Percentiles rank a stretch among this genome's conserved stretches.
These are phyloP conservation scores for Termitomyces sp. DNA, from an alignment of 768 basidiomycete species.

Conservation along the genomic window DNA sequence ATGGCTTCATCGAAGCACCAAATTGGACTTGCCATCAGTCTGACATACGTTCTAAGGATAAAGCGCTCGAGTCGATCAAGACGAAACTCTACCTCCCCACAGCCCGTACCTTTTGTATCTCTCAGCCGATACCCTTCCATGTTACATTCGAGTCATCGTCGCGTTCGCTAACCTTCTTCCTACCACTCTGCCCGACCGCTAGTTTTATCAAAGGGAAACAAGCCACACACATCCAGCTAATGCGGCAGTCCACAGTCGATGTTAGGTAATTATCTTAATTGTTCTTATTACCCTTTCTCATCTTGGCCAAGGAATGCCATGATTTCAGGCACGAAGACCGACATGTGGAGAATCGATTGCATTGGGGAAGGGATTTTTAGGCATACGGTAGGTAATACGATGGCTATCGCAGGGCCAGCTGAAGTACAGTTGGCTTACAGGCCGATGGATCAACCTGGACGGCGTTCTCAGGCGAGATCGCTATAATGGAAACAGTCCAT, in stretches of 20 bases:
- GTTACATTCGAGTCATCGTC: conserved; percentile 55
- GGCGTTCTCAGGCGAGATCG: conserved; percentile 61
- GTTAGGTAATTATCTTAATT: conserved; percentile 36
- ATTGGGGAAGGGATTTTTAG: conserved; percentile 64
- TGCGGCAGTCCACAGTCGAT: conserved; percentile 69
- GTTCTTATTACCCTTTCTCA: background rate
- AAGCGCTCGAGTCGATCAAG: conserved; percentile 35
- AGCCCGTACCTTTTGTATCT: conserved; percentile 55
- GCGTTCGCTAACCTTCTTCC: conserved; percentile 54
- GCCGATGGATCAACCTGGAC: conserved; percentile 63
- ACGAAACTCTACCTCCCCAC: conserved; percentile 51
- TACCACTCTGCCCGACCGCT: conserved; percentile 53
- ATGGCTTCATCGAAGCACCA: conserved; percentile 39
- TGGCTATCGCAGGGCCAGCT: background rate
- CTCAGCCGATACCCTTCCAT: conserved; percentile 65
- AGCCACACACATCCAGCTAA: conserved; percentile 53
- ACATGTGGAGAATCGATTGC: conserved; percentile 65
- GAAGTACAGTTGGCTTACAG: conserved; percentile 26
- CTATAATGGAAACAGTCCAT: conserved; percentile 42
- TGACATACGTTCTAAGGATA: conserved; percentile 34
- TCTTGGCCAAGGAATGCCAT: conserved; percentile 37
- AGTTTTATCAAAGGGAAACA: conserved; percentile 26
- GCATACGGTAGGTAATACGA: conserved; percentile 41
- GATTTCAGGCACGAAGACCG: conserved; percentile 53
- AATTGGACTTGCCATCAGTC: conserved; percentile 52